Evolutionary conservation across 2,329 filamentous ascomycete species (phyloP).

Genomic region (Alternaria tenuissima): DNA sequence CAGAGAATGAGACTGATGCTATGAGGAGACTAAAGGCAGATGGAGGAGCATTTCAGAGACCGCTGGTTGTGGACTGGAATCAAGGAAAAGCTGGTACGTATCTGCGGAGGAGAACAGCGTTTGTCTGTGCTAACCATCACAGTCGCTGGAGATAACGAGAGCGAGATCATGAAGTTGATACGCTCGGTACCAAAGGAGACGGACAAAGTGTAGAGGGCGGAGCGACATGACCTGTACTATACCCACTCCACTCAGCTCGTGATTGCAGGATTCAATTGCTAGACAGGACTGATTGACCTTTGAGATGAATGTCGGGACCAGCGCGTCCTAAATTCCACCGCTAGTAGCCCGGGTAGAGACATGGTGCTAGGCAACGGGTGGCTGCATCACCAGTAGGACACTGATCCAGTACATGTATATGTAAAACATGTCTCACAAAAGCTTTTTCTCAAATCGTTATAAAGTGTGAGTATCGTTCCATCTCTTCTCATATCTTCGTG

Average conservation of each 20-base stretch:
- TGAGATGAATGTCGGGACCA: not conserved
- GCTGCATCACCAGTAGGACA: slow-evolving; percentile 20
- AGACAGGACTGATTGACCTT: not conserved
- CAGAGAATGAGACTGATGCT: slow-evolving; percentile 77
- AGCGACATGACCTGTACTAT: slow-evolving; percentile 13
- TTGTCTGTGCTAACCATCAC: slow-evolving; percentile 17
- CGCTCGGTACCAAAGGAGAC: slow-evolving; percentile 62
- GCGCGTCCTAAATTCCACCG: slow-evolving; percentile 3
- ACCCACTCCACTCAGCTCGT: slow-evolving; percentile 5
- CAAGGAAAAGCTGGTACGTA: slow-evolving; percentile 77
- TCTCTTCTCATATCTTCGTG: not conserved
- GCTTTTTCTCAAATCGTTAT: not conserved
- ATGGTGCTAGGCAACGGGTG: slow-evolving; percentile 23
- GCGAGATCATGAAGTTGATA: slow-evolving; percentile 85
- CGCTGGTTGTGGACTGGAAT: slow-evolving; percentile 94
- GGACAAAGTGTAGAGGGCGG: slow-evolving; percentile 25
- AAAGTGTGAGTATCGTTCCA: not conserved
- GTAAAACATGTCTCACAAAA: slow-evolving; percentile 16
- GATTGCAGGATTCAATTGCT: not conserved
- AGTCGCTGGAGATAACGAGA: slow-evolving; percentile 80
- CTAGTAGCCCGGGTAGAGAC: slow-evolving; percentile 5
- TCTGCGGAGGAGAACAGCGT: not conserved
- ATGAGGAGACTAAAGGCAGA: slow-evolving; percentile 78
- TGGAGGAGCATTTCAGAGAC: slow-evolving; percentile 73
- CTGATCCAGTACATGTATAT: slow-evolving; percentile 11